phyloP scores from a whole-genome alignment of 345 rosid species.

The Camelina laxa region DNA sequence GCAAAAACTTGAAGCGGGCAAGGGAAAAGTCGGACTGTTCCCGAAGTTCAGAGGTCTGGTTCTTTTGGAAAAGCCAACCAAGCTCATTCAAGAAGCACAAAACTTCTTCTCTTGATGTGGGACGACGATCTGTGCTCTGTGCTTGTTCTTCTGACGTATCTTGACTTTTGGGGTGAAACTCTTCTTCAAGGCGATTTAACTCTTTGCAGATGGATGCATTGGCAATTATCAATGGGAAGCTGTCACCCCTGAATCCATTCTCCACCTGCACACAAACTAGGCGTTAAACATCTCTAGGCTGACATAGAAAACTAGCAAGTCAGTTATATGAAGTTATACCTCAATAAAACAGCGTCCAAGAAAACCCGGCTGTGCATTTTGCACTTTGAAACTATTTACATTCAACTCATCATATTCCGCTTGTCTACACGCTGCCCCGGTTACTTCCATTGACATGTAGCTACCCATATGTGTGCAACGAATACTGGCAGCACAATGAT shows the following conservation, averaged over 20 bases:
- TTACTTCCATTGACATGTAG: constrained; percentile 59
- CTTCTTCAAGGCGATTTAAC: constrained; percentile 71
- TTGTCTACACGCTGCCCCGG: constrained; percentile 44
- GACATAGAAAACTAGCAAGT: not conserved
- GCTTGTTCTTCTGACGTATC: constrained; percentile 53
- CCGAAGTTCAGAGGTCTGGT: constrained; percentile 36
- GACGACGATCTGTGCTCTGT: constrained; percentile 44
- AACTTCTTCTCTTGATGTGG: constrained; percentile 67
- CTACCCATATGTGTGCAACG: constrained; percentile 70
- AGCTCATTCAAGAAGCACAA: constrained; percentile 85
- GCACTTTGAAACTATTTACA: constrained; percentile 56
- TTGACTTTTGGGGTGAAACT: constrained; percentile 53
- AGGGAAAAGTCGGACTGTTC: constrained; percentile 56
- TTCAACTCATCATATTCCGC: constrained; percentile 60
- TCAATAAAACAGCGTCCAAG: constrained; percentile 87
- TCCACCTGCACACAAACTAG: constrained; percentile 64
- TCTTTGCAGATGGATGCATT: constrained; percentile 80
- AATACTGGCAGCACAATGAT: constrained; percentile 53
- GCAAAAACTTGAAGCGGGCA: constrained; percentile 71
- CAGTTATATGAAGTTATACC: constrained; percentile 50
- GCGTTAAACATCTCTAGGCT: not conserved
- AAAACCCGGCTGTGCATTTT: constrained; percentile 44
- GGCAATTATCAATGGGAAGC: constrained; percentile 83
- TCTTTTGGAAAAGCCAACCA: constrained; percentile 91
- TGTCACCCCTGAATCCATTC: constrained; percentile 83